These are phyloP conservation scores for Cryptococcus floricola DNA, from an alignment of 1,284 basidiomycete genomes.

Conservation along the genomic window DNA sequence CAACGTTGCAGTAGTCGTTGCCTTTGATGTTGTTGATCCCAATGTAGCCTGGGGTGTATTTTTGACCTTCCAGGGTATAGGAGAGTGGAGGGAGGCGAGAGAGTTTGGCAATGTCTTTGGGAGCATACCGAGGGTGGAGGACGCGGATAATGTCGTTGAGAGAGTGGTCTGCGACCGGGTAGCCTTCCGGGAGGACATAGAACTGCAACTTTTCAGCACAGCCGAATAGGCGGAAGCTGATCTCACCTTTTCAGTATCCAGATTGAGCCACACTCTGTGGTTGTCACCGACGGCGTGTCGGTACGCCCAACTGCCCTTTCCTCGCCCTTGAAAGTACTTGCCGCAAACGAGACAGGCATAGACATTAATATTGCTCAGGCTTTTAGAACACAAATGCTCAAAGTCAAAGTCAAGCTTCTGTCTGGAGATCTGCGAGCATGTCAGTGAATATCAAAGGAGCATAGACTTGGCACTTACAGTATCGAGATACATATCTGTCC, in stretches of 20 bases:
- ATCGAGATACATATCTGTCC: conserved; percentile 90
- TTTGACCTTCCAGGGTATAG: conserved; percentile 73
- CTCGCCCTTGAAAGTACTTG: conserved; percentile 97
- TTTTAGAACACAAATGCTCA: conserved; percentile 96
- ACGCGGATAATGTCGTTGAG: conserved; percentile 91
- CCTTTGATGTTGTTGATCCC: conserved; percentile 96
- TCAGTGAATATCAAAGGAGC: conserved; percentile 3
- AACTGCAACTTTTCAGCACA: conserved; percentile 57
- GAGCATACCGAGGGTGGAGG: conserved; percentile 72
- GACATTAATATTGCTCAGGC: conserved; percentile 91
- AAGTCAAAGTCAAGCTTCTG: conserved; percentile 95
- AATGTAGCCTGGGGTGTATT: conserved; percentile 90
- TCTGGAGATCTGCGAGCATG: conserved; percentile 67
- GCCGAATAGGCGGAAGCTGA: not conserved
- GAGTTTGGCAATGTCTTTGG: conserved; percentile 52
- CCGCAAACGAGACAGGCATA: conserved; percentile 98
- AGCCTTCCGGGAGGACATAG: conserved; percentile 96
- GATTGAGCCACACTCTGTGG: conserved; percentile 96
- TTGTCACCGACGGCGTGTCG: conserved; percentile 96
- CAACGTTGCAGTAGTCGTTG: conserved; percentile 96
- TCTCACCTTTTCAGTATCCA: conserved; percentile 80
- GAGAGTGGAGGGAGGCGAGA: conserved; percentile 60
- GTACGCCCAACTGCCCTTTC: conserved; percentile 88
- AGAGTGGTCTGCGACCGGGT: conserved; percentile 90
- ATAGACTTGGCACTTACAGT: conserved; percentile 61